Conservation (phyloP, 768 basidiomycete genomes). For the Favolaschia claudopus region DNA sequence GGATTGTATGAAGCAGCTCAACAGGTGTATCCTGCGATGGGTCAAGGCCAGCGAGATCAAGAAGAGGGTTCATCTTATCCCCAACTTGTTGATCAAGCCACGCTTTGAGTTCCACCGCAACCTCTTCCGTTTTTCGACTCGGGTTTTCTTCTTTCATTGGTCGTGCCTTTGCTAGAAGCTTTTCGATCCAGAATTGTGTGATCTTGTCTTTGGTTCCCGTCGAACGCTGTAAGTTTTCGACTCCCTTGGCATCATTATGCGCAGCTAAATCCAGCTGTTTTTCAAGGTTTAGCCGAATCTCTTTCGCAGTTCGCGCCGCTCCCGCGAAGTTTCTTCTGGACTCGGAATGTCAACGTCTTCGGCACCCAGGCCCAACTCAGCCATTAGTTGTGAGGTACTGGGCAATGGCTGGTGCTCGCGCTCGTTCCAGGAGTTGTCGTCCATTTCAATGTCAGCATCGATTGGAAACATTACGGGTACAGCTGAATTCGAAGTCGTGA, state of each 20-base stretch:
- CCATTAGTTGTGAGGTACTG: background rate
- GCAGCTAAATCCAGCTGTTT: too few species aligned
- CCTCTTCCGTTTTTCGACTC: background rate
- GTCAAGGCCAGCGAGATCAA: background rate
- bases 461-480: background rate
- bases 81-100: background rate
- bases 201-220: conserved; percentile 8
- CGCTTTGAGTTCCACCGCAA: too few species aligned
- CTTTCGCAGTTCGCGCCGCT: too few species aligned
- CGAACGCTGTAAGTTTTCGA: background rate
- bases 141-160: background rate
- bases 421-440: background rate
- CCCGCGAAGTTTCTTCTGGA: too few species aligned
- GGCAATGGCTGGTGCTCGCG: background rate
- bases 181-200: conserved; percentile 3
- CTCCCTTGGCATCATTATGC: background rate
- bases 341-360: too few species aligned
- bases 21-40: conserved; percentile 8
- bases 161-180: background rate
- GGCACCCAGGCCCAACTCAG: too few species aligned
- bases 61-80: background rate
- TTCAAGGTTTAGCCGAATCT: too few species aligned
- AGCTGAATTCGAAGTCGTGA: background rate
- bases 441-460: background rate
- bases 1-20: conserved; percentile 10